Conservation (phyloP, 2,329 filamentous ascomycete genomes). For the Colletotrichum falcatum region DNA sequence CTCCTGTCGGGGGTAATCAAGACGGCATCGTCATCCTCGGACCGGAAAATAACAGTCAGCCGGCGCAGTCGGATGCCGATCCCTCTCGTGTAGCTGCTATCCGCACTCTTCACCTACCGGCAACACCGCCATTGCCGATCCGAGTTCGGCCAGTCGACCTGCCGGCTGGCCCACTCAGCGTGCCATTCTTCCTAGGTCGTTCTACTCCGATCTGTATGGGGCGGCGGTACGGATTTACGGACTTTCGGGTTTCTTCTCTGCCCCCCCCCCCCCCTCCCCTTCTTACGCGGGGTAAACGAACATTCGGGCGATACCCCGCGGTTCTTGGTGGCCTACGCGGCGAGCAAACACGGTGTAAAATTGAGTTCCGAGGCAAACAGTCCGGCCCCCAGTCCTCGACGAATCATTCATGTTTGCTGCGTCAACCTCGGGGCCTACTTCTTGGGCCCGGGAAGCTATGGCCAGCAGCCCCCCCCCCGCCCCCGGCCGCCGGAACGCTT, state of each 20-base stretch:
- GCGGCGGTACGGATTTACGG: slow-evolving; percentile 11
- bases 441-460: slow-evolving; percentile 17
- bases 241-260: slow-evolving; percentile 9
- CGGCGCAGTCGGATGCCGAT: no score
- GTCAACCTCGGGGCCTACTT: slow-evolving; percentile 28
- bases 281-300: background rate
- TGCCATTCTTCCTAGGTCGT: background rate
- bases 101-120: no score
- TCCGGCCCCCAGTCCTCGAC: background rate
- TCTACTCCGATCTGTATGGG: background rate
- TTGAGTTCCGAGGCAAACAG: background rate
- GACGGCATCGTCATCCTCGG: no score
- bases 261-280: background rate
- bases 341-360: background rate
- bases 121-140: no score
- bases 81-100: no score
- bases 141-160: background rate
- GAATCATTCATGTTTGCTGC: slow-evolving; percentile 7
- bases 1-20: no score
- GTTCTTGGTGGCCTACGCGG: background rate
- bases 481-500: background rate
- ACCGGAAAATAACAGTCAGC: no score
- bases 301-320: slow-evolving; percentile 4
- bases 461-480: slow-evolving; percentile 16
- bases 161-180: slow-evolving; percentile 5